phyloP scores from a whole-genome alignment of 129 eudicot genomes.

The Helianthus annuus region HanXRQr2.0-SUNRISE NC_035438.2:25478693-25479192 shows the following conservation, averaged over 20 bases:
- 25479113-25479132: slow-evolving; percentile 84
- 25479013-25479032: slow-evolving; percentile 46
- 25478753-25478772: slow-evolving; percentile 1
- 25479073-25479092: slow-evolving; percentile 96
- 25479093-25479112: slow-evolving; percentile 91
- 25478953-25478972: slow-evolving; percentile 28
- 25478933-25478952: slow-evolving; percentile 3
- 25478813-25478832: background rate
- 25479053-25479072: slow-evolving; percentile 72
- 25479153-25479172: slow-evolving; percentile 86
- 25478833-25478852: slow-evolving; percentile 15
- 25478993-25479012: slow-evolving; percentile 46
- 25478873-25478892: background rate
- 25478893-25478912: slow-evolving; percentile 1
- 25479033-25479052: slow-evolving; percentile 40
- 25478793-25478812: slow-evolving; percentile 22
- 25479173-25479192: slow-evolving; percentile 43
- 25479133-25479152: slow-evolving; percentile 84
- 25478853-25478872: slow-evolving; percentile 6
- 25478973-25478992: slow-evolving; percentile 34
- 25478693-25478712: no score
- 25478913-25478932: background rate
- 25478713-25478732: no score
- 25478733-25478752: background rate
- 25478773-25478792: slow-evolving; percentile 11